These are phyloP conservation scores for Citrus trifoliata DNA, from an alignment of 345 rosid genomes.

Conservation along the genomic window DNA sequence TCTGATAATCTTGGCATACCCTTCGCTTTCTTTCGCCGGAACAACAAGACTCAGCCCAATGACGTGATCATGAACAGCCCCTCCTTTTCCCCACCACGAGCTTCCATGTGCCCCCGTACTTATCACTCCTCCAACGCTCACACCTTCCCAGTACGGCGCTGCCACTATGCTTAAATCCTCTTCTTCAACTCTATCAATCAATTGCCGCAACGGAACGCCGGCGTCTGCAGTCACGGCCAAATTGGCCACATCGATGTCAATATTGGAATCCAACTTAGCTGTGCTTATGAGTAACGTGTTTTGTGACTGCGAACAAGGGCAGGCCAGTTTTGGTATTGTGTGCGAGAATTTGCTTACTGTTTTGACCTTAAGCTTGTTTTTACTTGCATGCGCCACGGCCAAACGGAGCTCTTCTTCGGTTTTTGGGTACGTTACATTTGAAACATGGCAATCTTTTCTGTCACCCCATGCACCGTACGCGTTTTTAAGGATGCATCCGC, in stretches of 20 bases:
- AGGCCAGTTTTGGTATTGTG: conserved; percentile 80
- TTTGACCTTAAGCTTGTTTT: conserved; percentile 56
- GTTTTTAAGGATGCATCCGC: conserved; percentile 55
- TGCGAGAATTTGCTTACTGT: conserved; percentile 74
- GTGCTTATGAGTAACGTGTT: conserved; percentile 68
- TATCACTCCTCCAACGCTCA: conserved; percentile 77
- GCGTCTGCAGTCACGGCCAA: conserved; percentile 66
- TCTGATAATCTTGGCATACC: conserved; percentile 57
- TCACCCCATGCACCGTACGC: conserved; percentile 84
- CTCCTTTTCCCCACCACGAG: conserved; percentile 92
- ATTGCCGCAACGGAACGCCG: conserved; percentile 56
- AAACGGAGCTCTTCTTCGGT: conserved; percentile 64
- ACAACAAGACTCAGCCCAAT: conserved; percentile 61
- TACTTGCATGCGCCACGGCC: conserved; percentile 58
- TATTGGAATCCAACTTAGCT: conserved; percentile 35
- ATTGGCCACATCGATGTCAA: conserved; percentile 45
- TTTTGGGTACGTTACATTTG: conserved; percentile 48
- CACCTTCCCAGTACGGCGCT: conserved; percentile 94
- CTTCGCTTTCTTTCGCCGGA: conserved; percentile 51
- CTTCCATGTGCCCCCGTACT: conserved; percentile 96
- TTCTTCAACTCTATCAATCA: conserved; percentile 66
- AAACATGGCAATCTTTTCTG: conserved; percentile 51
- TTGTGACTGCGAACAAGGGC: conserved; percentile 36
- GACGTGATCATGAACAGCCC: conserved; percentile 90
- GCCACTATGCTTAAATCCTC: conserved; percentile 66